Percentiles rank a stretch among this genome's conserved stretches.
Conservation (phyloP, 441 rosid genomes). For the Pelargonium citronellum region DNA sequence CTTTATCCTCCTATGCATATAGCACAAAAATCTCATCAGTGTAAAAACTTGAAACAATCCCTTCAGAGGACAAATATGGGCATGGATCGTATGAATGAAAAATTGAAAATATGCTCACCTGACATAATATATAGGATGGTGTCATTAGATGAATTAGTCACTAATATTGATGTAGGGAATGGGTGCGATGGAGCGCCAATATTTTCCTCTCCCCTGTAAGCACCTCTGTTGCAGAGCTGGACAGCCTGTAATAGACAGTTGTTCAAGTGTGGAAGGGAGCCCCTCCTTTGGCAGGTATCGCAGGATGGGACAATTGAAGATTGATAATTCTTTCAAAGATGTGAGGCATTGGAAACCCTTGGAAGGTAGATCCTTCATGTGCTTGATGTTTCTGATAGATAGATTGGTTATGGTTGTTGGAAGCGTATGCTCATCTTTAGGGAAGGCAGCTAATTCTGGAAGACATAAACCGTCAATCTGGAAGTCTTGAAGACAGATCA, state of each 20-base stretch:
- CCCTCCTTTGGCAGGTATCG: slow-evolving; percentile 1
- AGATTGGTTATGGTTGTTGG: background rate
- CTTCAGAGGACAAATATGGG: background rate
- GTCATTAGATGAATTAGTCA: slow-evolving; percentile 2
- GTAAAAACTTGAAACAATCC: background rate
- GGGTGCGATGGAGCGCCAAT: slow-evolving; percentile 4
- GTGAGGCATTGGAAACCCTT: slow-evolving; percentile 6
- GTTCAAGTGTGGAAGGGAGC: background rate
- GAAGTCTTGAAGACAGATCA: slow-evolving; percentile 6
- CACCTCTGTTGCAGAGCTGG: slow-evolving; percentile 4
- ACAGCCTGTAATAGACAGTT: slow-evolving; percentile 7
- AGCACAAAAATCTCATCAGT: background rate
- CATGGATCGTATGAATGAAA: background rate
- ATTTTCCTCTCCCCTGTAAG: slow-evolving; percentile 7
- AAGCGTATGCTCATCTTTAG: slow-evolving; percentile 6
- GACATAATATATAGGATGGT: background rate
- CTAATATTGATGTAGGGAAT: background rate
- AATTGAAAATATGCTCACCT: slow-evolving; percentile 1
- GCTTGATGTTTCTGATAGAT: slow-evolving; percentile 6
- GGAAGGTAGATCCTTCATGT: background rate
- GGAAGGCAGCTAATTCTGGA: slow-evolving; percentile 17
- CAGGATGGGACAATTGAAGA: slow-evolving; percentile 1
- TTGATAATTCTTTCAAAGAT: slow-evolving; percentile 3
- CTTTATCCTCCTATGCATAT: background rate
- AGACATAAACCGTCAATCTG: slow-evolving; percentile 10